A percentile compares a stretch with the other conserved stretches of the same genome.
phyloP scores from a whole-genome alignment of 2,329 filamentous ascomycete genomes.

The Emergomyces orientalis region DNA sequence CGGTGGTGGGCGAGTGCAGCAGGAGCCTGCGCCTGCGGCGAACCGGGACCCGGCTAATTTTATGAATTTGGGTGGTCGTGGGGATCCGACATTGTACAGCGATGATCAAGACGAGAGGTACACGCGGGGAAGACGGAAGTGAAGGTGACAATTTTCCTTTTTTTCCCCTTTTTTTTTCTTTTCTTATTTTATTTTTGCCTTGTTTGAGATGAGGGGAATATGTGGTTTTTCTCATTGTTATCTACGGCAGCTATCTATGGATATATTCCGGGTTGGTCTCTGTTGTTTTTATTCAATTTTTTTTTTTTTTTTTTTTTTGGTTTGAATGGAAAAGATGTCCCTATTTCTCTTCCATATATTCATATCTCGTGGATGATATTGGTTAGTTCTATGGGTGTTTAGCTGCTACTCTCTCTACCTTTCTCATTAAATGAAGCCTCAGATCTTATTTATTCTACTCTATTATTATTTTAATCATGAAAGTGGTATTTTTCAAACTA shows the following conservation, averaged over 20 bases:
- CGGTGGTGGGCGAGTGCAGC: conserved; percentile 23
- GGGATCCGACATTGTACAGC: conserved; percentile 68
- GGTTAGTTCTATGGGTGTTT: not conserved
- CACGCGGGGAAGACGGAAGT: conserved; percentile 8
- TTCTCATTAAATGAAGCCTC: too few relatives aligned
- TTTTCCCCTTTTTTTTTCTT: not conserved
- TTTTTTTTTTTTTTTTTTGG: not conserved
- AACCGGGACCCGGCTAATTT: conserved; percentile 66
- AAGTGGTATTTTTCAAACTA: too few relatives aligned
- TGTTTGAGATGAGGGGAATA: not conserved
- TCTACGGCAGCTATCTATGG: not conserved
- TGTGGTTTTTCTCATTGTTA: not conserved
- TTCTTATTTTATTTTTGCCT: conserved; percentile 6
- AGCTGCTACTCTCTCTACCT: not conserved
- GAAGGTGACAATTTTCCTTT: not conserved
- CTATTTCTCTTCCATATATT: not conserved
- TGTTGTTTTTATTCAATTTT: not conserved
- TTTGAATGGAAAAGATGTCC: not conserved
- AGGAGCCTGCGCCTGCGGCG: conserved; percentile 59
- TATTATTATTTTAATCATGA: too few relatives aligned
- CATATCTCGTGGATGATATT: not conserved
- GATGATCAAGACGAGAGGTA: conserved; percentile 39
- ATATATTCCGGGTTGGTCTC: not conserved
- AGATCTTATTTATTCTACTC: too few relatives aligned
- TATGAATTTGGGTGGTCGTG: conserved; percentile 73